phyloP scores from a whole-genome alignment of 192 early-diverging fungal species.

The Gryganskiella cystojenkinii region DNA sequence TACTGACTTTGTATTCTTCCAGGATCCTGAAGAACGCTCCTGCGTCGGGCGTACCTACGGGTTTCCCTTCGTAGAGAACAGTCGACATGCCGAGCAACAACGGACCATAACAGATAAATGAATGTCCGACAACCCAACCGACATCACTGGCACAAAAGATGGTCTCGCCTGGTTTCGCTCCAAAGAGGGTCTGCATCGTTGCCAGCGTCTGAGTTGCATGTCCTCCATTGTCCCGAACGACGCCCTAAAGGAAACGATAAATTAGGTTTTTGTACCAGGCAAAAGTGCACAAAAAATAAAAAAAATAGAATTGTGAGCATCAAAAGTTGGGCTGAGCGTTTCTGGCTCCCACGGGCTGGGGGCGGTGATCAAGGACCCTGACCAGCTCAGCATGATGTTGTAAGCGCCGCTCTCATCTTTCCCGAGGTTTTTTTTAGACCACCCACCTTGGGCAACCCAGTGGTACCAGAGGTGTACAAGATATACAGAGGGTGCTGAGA shows the following conservation, averaged over 20 bases:
- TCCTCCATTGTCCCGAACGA: slow-evolving; percentile 68
- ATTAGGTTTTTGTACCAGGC: neutral
- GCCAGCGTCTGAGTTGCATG: slow-evolving; percentile 74
- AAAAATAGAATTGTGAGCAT: neutral
- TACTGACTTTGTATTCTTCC: slow-evolving; percentile 78
- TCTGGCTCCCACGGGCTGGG: no score
- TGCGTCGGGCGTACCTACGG: slow-evolving; percentile 81
- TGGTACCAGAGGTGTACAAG: slow-evolving; percentile 82
- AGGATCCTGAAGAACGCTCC: slow-evolving; percentile 85
- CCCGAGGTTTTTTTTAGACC: slow-evolving; percentile 18
- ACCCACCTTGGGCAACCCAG: slow-evolving; percentile 87
- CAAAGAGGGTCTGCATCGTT: slow-evolving; percentile 79
- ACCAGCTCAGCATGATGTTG: no score
- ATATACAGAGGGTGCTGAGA: slow-evolving; percentile 83
- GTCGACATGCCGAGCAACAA: slow-evolving; percentile 81
- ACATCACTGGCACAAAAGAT: slow-evolving; percentile 88
- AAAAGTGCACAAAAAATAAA: neutral
- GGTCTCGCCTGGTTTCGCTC: slow-evolving; percentile 75
- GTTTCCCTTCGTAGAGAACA: slow-evolving; percentile 90
- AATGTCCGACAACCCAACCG: slow-evolving; percentile 91
- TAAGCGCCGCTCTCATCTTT: no score
- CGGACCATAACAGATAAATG: slow-evolving; percentile 85
- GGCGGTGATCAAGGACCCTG: no score
- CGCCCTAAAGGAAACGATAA: slow-evolving; percentile 55
- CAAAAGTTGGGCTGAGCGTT: neutral